Conservation (phyloP, 805 yeast genomes). For the Starmerella sp. region DNA sequence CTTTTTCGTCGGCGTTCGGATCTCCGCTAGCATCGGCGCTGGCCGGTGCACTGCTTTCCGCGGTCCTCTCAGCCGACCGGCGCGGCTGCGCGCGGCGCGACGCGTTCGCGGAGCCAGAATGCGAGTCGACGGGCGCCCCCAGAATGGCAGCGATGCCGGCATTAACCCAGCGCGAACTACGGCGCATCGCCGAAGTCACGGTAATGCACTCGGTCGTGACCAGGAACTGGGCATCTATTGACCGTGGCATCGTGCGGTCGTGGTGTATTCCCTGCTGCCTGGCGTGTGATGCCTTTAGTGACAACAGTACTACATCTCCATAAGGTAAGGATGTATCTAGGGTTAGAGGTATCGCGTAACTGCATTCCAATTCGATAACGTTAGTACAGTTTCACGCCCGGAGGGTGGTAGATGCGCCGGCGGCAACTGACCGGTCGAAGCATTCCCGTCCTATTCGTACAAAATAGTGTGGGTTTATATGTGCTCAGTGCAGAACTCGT, state of each 20-base stretch:
- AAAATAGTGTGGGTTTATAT: too few species aligned
- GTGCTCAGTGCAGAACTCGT: too few species aligned
- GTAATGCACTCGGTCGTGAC: conserved; percentile 81
- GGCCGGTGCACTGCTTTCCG: background rate
- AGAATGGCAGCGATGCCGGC: conserved; percentile 77
- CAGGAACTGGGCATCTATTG: conserved; percentile 37
- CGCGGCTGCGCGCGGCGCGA: background rate
- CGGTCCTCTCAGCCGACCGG: background rate
- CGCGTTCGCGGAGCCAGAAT: conserved; percentile 9
- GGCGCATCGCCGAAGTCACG: conserved; percentile 81
- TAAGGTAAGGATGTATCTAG: background rate
- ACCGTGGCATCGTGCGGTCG: background rate
- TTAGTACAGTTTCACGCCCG: too few species aligned
- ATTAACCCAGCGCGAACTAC: conserved; percentile 63
- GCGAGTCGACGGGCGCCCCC: conserved; percentile 39
- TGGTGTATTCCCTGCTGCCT: background rate
- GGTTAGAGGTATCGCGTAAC: background rate
- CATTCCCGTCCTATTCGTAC: too few species aligned
- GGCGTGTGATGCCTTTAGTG: background rate
- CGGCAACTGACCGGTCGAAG: too few species aligned
- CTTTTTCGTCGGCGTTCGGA: background rate
- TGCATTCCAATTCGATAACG: background rate
- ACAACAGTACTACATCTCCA: background rate
- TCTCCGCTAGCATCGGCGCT: background rate
- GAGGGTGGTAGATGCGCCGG: too few species aligned